Conservation (phyloP, 768 basidiomycete genomes). For the Coprinopsis strossmayeri region DNA sequence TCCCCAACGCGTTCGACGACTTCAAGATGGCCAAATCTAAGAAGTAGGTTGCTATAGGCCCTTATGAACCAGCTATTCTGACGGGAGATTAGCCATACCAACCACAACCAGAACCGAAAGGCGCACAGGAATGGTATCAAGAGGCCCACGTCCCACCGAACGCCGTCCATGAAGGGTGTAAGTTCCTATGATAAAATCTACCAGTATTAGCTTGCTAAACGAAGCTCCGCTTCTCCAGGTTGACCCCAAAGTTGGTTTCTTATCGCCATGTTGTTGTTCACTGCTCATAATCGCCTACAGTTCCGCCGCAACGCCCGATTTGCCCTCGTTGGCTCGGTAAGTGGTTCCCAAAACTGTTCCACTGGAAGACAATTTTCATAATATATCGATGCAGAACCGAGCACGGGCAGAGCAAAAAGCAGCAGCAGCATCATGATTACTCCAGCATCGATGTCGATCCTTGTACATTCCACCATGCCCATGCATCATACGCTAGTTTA, state of each 20-base stretch:
- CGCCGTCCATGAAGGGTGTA: conserved; percentile 88
- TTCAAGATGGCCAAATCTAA: conserved; percentile 93
- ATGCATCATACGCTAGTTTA: conserved; percentile 2
- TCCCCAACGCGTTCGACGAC: conserved; percentile 24
- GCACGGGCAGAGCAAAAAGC: conserved; percentile 59
- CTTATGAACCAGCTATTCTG: conserved; percentile 5
- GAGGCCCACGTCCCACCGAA: conserved; percentile 64
- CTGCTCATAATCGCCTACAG: conserved; percentile 29
- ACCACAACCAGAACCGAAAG: conserved; percentile 96
- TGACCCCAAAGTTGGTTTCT: conserved; percentile 62
- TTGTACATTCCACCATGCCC: neutral
- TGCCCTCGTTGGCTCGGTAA: conserved; percentile 70
- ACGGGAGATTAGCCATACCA: conserved; percentile 58
- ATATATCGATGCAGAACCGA: conserved; percentile 41
- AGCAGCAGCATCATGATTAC: conserved; percentile 31
- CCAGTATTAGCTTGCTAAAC: conserved; percentile 6
- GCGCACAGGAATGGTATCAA: conserved; percentile 98
- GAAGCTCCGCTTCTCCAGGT: conserved; percentile 39
- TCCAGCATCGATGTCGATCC: neutral
- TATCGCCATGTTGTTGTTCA: conserved; percentile 3
- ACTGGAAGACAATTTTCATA: conserved; percentile 5
- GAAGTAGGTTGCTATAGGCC: conserved; percentile 54
- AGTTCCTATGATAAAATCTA: conserved; percentile 27
- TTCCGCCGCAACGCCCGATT: conserved; percentile 80
- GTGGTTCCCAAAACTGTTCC: conserved; percentile 19